Base-by-base conservation (phyloP, 257 asterid genomes). In the Vinca minor region DNA sequence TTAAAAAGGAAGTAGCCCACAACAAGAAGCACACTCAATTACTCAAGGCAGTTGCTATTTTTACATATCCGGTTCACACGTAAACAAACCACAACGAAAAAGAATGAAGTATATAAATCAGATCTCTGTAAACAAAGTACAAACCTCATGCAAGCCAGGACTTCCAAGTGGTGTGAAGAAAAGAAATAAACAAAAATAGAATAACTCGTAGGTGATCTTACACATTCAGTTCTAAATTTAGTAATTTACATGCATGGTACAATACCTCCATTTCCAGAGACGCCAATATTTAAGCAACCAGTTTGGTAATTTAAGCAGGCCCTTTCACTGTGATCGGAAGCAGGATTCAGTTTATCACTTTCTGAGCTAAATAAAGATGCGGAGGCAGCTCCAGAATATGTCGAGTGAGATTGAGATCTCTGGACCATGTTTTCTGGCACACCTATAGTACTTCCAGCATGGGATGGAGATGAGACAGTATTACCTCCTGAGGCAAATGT, bases 191-290 rank as follows among this genome's bases (percentile, higher is more conserved):
- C 28, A 53, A 49, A 17, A 32, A 15, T 26, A 50, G 41, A 17
- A 31, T 8, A 14, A 25, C 17, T 55, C 25, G 41, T 25, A 36
- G 6, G 36, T 48, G 32, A 67, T 18, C 25, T 35, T 12, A 12
- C 20, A 4, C 2, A 21, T n/a, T n/a, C n/a, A n/a, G n/a, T n/a
- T n/a, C n/a, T n/a, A n/a, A n/a, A n/a, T n/a, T n/a, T n/a, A n/a
- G n/a, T n/a, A n/a, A n/a, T n/a, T 31, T 47, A 59, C 41, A 23
- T 26, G 15, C 18, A 8, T n/a, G 52, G 38, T 20, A 28, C 36
- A 58, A 62, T 83, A 83, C 96, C 96, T 86, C 85, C 87, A 81
- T 71, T 85, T 71, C 85, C 95, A 74, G 74, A 84, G 55, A 88
- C 85, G 65, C 91, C 94, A 74, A 89, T 78, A 73, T 78, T 82